phyloP scores from a whole-genome alignment of 768 basidiomycete genomes.

The Gloeostereum incarnatum region DNA sequence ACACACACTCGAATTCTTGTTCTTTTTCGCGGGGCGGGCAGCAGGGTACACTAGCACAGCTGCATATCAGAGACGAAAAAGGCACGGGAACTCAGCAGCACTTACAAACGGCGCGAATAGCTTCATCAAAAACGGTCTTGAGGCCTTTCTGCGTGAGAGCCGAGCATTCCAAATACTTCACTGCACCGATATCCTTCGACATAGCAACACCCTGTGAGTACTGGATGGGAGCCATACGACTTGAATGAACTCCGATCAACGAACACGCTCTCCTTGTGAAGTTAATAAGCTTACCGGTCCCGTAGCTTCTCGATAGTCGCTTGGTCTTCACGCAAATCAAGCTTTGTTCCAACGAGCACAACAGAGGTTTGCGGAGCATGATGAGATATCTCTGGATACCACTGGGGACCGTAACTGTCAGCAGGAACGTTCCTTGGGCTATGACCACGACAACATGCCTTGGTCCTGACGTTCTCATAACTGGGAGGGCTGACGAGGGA shows the following conservation, averaged over 20 bases:
- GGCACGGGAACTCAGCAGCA: slow-evolving; percentile 21
- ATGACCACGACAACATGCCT: slow-evolving; percentile 41
- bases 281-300: slow-evolving; percentile 55
- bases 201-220: slow-evolving; percentile 88
- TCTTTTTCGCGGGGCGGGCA: slow-evolving; percentile 46
- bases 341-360: slow-evolving; percentile 93
- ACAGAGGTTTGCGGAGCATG: slow-evolving; percentile 93
- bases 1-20: slow-evolving; percentile 39
- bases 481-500: slow-evolving; percentile 96
- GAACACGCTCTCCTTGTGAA: slow-evolving; percentile 2
- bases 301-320: slow-evolving; percentile 87
- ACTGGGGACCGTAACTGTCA: slow-evolving; percentile 36
- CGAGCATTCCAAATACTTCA: slow-evolving; percentile 94
- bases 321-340: slow-evolving; percentile 94
- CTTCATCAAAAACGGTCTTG: slow-evolving; percentile 99
- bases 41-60: slow-evolving; percentile 61
- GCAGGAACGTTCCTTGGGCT: slow-evolving; percentile 1
- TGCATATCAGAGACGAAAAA: not conserved
- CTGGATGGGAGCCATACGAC: slow-evolving; percentile 91
- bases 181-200: slow-evolving; percentile 90
- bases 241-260: slow-evolving; percentile 17
- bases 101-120: slow-evolving; percentile 92
- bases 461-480: slow-evolving; percentile 98
- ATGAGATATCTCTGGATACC: slow-evolving; percentile 96
- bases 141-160: slow-evolving; percentile 96